Conservation (phyloP, 371 early-diverging fungal species). For the Blakeslea trispora region DNA sequence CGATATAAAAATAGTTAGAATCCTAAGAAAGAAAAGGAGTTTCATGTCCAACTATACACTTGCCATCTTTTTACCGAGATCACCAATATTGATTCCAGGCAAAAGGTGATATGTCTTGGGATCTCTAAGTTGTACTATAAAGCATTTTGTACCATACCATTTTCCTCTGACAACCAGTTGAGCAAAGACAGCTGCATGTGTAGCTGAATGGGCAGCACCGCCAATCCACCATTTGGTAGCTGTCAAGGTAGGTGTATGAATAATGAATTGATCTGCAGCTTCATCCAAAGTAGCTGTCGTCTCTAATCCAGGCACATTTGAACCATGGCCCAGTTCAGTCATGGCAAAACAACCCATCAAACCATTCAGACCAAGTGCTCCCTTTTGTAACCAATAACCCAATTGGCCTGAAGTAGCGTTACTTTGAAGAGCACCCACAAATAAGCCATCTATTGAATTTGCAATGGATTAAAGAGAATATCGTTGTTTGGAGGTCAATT, state of each 20-base stretch:
- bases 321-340: constrained; percentile 90
- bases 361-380: constrained; percentile 80
- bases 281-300: constrained; percentile 92
- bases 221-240: constrained; percentile 98
- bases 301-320: constrained; percentile 91
- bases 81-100: constrained; percentile 71
- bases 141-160: constrained; percentile 79
- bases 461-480: constrained; percentile 1
- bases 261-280: constrained; percentile 80
- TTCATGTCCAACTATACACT: not conserved
- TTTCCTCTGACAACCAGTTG: constrained; percentile 77
- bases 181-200: constrained; percentile 81
- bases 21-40: not conserved
- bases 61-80: constrained; percentile 75
- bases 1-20: no score
- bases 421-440: constrained; percentile 88
- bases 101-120: constrained; percentile 55
- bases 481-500: no score
- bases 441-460: constrained; percentile 81
- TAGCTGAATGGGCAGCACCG: constrained; percentile 85
- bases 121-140: constrained; percentile 69
- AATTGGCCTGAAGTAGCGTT: constrained; percentile 87
- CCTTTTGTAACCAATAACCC: constrained; percentile 87
- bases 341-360: constrained; percentile 91
- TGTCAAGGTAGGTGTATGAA: constrained; percentile 89